Conservation (phyloP, 495 filamentous ascomycete genomes). For the Parachaetomium inaequale region DNA sequence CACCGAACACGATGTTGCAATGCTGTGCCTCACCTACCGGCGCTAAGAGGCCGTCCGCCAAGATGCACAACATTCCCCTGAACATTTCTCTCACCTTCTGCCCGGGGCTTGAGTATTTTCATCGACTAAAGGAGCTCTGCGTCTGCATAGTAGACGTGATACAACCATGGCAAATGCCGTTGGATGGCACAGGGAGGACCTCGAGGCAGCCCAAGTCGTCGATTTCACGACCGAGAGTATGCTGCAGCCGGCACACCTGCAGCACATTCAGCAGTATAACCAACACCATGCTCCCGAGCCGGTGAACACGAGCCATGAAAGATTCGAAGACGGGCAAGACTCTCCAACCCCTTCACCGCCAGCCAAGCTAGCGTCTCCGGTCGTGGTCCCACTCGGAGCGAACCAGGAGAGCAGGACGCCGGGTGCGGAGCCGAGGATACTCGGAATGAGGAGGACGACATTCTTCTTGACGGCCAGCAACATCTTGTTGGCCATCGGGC, state of each 20-base stretch:
- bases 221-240: neutral
- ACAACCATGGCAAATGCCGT: neutral
- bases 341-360: neutral
- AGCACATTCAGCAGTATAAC: neutral
- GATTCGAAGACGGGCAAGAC: neutral
- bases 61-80: neutral
- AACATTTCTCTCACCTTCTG: neutral
- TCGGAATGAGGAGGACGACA: conserved; percentile 11
- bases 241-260: neutral
- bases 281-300: neutral
- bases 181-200: conserved; percentile 1
- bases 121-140: neutral
- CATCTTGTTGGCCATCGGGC: conserved; percentile 5
- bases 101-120: neutral
- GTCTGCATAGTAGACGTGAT: neutral
- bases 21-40: too few species aligned
- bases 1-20: neutral
- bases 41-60: too few species aligned
- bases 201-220: neutral
- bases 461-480: conserved; percentile 15
- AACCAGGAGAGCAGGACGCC: neutral
- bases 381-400: neutral
- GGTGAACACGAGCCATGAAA: conserved; percentile 5
- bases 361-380: neutral
- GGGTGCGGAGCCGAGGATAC: neutral